These are phyloP conservation scores for Tolypocladium pustulatum DNA, from an alignment of 2,329 filamentous ascomycete genomes.

Conservation along the genomic window DNA sequence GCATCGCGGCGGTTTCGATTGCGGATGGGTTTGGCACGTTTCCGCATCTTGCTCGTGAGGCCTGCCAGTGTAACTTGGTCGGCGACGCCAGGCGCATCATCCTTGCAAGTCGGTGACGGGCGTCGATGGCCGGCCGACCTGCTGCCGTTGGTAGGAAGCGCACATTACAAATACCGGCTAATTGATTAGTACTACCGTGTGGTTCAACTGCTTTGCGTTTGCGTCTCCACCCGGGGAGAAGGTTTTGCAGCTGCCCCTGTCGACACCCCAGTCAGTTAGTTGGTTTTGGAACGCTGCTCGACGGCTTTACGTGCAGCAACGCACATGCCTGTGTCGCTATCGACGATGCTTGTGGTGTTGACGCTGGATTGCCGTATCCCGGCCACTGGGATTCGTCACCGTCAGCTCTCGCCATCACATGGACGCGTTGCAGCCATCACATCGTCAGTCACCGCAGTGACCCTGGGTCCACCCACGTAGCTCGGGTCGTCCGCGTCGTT, in stretches of 20 bases:
- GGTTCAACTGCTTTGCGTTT: neutral
- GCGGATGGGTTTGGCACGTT: neutral
- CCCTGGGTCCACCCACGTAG: neutral
- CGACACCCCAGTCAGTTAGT: neutral
- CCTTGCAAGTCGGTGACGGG: neutral
- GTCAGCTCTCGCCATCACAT: neutral
- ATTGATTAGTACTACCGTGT: too few relatives aligned
- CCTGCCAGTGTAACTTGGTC: neutral
- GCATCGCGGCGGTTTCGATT: neutral
- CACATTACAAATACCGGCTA: too few relatives aligned
- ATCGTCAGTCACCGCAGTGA: neutral
- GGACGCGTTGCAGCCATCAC: neutral
- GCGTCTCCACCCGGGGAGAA: neutral
- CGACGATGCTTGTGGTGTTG: neutral
- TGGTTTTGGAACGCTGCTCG: neutral
- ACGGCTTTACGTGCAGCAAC: neutral
- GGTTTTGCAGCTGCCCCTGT: too few relatives aligned
- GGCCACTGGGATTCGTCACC: neutral
- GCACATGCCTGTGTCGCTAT: slow-evolving; percentile 1
- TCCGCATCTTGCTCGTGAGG: neutral
- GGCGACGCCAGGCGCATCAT: neutral
- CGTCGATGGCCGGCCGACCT: neutral
- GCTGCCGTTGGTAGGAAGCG: too few relatives aligned
- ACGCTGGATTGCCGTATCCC: neutral
- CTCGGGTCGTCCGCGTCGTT: neutral